These are phyloP conservation scores for Discostella stelligera DNA, from an alignment of 352 stramenopile species.

Conservation along the genomic window DNA sequence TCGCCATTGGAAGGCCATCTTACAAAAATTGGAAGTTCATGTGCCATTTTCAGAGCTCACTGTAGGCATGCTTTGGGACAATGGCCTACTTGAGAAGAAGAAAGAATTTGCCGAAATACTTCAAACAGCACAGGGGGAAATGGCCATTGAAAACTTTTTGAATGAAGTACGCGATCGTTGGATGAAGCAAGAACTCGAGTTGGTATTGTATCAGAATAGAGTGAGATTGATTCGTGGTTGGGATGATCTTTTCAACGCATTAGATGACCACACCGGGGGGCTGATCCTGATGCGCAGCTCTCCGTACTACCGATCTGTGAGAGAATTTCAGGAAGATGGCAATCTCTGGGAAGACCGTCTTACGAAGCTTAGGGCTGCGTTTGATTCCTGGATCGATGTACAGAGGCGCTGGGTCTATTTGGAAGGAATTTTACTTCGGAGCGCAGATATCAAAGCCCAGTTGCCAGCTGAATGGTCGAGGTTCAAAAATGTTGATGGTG, in stretches of 20 bases:
- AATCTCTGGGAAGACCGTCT: slow-evolving; percentile 97
- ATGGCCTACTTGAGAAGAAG: slow-evolving; percentile 88
- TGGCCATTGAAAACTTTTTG: slow-evolving; percentile 99
- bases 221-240: slow-evolving; percentile 97
- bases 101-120: slow-evolving; percentile 96
- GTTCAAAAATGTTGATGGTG: slow-evolving; percentile 98
- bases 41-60: slow-evolving; percentile 93
- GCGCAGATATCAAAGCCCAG: slow-evolving; percentile 98
- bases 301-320: slow-evolving; percentile 94
- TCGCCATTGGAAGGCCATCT: slow-evolving; percentile 97
- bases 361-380: slow-evolving; percentile 92
- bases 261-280: slow-evolving; percentile 99
- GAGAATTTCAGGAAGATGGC: slow-evolving; percentile 95
- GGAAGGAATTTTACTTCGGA: slow-evolving; percentile 99
- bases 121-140: slow-evolving; percentile 97
- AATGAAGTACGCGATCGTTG: slow-evolving; percentile 87
- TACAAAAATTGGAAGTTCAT: slow-evolving; percentile 91
- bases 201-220: slow-evolving; percentile 86
- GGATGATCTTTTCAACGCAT: slow-evolving; percentile 98
- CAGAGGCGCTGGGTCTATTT: slow-evolving; percentile 99
- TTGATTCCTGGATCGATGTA: slow-evolving; percentile 99
- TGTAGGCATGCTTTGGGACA: slow-evolving; percentile 96
- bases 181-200: slow-evolving; percentile 83
- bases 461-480: slow-evolving; percentile 94
- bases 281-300: slow-evolving; percentile 98